Conservation (phyloP, 495 filamentous ascomycete species). For the Lophium mytilinum region DNA sequence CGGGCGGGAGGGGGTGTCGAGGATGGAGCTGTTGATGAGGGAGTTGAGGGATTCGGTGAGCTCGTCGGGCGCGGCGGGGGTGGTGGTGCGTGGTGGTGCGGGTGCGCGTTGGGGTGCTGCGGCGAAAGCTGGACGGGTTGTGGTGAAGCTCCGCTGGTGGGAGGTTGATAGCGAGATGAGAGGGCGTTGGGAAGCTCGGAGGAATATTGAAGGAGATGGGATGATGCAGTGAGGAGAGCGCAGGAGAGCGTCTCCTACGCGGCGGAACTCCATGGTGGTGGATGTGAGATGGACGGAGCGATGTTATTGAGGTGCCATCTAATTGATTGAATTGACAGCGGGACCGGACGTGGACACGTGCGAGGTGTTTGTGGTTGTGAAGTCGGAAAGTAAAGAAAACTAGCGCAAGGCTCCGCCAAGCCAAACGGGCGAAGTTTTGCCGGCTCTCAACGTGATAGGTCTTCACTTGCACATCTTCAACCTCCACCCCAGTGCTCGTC, state of each 20-base stretch:
- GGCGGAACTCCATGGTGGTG: conserved; percentile 36
- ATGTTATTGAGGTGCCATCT: not conserved
- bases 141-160: conserved; percentile 5
- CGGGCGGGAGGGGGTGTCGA: not conserved
- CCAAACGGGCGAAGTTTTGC: too few relatives aligned
- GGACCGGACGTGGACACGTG: too few relatives aligned
- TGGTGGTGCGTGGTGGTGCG: not conserved
- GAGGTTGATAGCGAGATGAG: not conserved
- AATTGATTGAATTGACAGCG: not conserved
- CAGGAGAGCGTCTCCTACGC: conserved; percentile 26
- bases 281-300: not conserved
- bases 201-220: not conserved
- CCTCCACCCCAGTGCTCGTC: too few relatives aligned
- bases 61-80: not conserved
- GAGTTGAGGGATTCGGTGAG: not conserved
- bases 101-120: conserved; percentile 1
- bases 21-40: not conserved
- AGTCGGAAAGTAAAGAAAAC: too few relatives aligned
- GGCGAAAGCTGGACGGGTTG: not conserved
- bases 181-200: not conserved
- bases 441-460: too few relatives aligned
- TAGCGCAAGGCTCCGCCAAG: too few relatives aligned
- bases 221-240: not conserved
- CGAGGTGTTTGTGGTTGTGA: too few relatives aligned
- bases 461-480: too few relatives aligned